Conservation (phyloP, 441 rosid species). For the Pelargonium australe region DNA sequence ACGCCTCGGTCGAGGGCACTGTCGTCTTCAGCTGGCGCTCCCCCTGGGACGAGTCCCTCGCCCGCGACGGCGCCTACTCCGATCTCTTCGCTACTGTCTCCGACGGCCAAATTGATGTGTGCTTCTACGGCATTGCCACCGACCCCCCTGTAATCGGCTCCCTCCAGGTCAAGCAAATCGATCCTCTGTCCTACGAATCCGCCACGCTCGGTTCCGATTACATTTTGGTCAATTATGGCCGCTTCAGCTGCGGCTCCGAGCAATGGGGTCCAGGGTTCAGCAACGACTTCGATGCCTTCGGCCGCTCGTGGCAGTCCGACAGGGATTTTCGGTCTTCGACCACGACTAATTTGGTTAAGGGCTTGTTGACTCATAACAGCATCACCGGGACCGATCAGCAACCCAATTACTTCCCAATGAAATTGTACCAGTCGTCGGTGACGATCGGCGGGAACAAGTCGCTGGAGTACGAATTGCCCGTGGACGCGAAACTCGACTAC, state of each 20-base stretch:
- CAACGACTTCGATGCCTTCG: constrained; percentile 64
- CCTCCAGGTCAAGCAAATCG: constrained; percentile 61
- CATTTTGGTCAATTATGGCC: constrained; percentile 75
- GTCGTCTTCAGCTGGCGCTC: constrained; percentile 85
- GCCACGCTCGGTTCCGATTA: constrained; percentile 33
- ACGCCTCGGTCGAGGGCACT: constrained; percentile 82
- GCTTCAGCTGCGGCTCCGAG: constrained; percentile 59
- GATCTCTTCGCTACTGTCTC: constrained; percentile 73
- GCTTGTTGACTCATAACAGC: constrained; percentile 37
- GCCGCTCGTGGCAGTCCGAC: constrained; percentile 90
- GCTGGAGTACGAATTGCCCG: constrained; percentile 52
- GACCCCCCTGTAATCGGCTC: constrained; percentile 85
- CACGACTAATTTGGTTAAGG: constrained; percentile 20
- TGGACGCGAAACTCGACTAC: constrained; percentile 87
- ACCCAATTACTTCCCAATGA: constrained; percentile 88
- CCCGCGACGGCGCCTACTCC: constrained; percentile 81
- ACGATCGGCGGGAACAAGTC: constrained; percentile 31
- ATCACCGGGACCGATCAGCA: constrained; percentile 45
- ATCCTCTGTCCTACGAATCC: constrained; percentile 58
- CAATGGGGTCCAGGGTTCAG: constrained; percentile 97
- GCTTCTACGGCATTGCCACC: constrained; percentile 92
- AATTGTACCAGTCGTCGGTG: constrained; percentile 75
- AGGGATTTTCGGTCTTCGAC: constrained; percentile 25
- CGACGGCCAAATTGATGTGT: constrained; percentile 71
- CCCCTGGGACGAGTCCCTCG: constrained; percentile 61